These are phyloP conservation scores for Paraleonurus japonicus DNA, from an alignment of 257 asterid genomes.

Conservation along the genomic window DNA sequence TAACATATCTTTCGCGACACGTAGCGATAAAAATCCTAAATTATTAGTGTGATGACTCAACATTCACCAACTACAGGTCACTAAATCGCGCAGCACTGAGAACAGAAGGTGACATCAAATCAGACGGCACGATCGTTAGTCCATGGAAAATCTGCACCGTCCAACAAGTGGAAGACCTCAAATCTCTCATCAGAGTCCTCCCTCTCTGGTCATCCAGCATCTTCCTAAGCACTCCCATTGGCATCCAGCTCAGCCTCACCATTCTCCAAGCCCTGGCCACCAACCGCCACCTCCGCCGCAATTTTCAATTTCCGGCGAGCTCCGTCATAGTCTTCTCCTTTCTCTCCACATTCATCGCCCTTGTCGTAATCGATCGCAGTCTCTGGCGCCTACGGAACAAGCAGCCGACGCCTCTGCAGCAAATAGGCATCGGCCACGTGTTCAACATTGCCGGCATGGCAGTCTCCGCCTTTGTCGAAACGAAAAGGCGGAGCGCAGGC, in stretches of 20 bases:
- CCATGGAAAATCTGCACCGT: conserved; percentile 45
- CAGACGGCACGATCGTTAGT: conserved; percentile 22
- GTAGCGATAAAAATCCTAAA: too few species aligned
- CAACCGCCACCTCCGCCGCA: conserved; percentile 33
- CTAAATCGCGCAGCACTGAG: conserved; percentile 42
- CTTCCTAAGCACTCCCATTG: conserved; percentile 42
- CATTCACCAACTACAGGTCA: too few species aligned
- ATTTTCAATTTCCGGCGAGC: conserved; percentile 39
- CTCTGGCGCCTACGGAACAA: conserved; percentile 27
- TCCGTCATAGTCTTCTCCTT: conserved; percentile 34
- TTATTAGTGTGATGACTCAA: too few species aligned
- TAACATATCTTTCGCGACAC: too few species aligned
- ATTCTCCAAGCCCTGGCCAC: conserved; percentile 42
- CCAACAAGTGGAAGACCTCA: conserved; percentile 49
- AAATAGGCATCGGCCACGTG: conserved; percentile 41
- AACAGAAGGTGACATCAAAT: conserved; percentile 32
- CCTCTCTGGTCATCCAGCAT: conserved; percentile 48
- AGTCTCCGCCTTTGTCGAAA: conserved; percentile 43
- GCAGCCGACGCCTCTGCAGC: neutral
- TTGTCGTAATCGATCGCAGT: conserved; percentile 18
- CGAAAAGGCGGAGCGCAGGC: conserved; percentile 25
- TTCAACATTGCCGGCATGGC: conserved; percentile 47
- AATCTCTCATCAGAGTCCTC: conserved; percentile 32
- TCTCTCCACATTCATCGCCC: conserved; percentile 26
- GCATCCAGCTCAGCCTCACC: conserved; percentile 35